These are phyloP conservation scores for Lactifluus volemus DNA, from an alignment of 768 basidiomycete genomes.

Conservation along the genomic window DNA sequence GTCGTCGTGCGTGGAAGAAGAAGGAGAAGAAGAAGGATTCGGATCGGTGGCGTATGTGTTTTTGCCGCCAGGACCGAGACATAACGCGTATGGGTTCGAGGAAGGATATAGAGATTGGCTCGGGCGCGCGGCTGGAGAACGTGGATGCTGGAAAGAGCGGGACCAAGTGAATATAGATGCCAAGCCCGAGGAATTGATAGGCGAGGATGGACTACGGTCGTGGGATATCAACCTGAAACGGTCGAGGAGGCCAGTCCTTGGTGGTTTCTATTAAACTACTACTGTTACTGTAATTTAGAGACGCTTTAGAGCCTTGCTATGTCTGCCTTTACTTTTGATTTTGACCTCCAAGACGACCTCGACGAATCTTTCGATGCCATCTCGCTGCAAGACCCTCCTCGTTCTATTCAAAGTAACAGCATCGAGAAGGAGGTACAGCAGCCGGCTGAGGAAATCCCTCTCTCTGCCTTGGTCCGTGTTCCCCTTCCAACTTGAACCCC, in stretches of 20 bases:
- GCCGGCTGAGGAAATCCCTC: conserved; percentile 6
- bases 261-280: neutral
- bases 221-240: neutral
- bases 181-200: neutral
- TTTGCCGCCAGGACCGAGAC: conserved; percentile 8
- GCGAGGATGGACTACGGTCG: neutral
- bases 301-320: neutral
- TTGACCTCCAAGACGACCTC: conserved; percentile 44
- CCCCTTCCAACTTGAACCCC: neutral
- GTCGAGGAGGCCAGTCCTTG: no score
- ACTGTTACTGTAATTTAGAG: neutral
- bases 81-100: conserved; percentile 12
- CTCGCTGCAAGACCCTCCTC: neutral
- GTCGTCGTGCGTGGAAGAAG: neutral
- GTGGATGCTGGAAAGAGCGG: conserved; percentile 11
- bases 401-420: no score
- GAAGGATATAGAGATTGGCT: conserved; percentile 10
- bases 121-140: neutral
- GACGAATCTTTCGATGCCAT: conserved; percentile 20
- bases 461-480: conserved; percentile 27
- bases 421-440: neutral
- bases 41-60: conserved; percentile 9
- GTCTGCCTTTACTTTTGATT: conserved; percentile 54
- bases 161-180: conserved; percentile 7
- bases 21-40: neutral